These are phyloP conservation scores for Colletotrichum camelliae DNA, from an alignment of 2,329 filamentous ascomycete genomes.

Conservation along the genomic window DNA sequence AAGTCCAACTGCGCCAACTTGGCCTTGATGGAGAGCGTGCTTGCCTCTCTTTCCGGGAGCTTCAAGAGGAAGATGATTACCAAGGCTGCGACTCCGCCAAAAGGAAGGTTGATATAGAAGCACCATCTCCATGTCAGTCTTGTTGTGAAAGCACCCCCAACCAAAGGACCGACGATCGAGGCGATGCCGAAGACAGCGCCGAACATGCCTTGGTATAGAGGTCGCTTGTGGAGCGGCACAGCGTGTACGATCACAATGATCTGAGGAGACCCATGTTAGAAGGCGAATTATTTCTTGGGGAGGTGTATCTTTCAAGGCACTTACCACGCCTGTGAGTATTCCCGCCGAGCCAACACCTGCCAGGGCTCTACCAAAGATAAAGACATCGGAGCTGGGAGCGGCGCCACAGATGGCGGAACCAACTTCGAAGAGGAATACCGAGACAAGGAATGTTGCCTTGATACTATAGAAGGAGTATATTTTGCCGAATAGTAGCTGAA, in stretches of 20 bases:
- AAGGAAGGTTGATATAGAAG: constrained; percentile 40
- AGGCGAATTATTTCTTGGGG: not conserved
- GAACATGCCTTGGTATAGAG: constrained; percentile 31
- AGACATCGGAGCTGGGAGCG: constrained; percentile 32
- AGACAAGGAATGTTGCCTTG: constrained; percentile 28
- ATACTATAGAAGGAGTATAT: constrained; percentile 31
- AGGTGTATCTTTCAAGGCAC: not conserved
- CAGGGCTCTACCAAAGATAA: constrained; percentile 42
- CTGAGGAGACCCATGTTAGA: constrained; percentile 32
- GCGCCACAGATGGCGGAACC: constrained; percentile 36
- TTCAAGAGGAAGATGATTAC: constrained; percentile 28
- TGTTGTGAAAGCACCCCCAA: constrained; percentile 31
- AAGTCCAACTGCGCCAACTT: constrained; percentile 32
- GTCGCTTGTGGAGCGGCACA: constrained; percentile 45
- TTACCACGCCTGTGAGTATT: constrained; percentile 32
- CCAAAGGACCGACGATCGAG: constrained; percentile 27
- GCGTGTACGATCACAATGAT: constrained; percentile 31
- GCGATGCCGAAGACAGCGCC: constrained; percentile 47
- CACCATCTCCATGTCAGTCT: constrained; percentile 40
- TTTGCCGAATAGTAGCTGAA: constrained; percentile 32
- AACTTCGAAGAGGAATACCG: constrained; percentile 30
- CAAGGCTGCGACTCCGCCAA: constrained; percentile 31
- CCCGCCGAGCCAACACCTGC: constrained; percentile 40
- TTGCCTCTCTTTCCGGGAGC: constrained; percentile 7
- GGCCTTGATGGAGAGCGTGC: constrained; percentile 22